Evolutionary conservation across 768 basidiomycete genomes (phyloP), one percentile per base, ranked within the genome.

Genomic region (Russula abietina): DNA sequence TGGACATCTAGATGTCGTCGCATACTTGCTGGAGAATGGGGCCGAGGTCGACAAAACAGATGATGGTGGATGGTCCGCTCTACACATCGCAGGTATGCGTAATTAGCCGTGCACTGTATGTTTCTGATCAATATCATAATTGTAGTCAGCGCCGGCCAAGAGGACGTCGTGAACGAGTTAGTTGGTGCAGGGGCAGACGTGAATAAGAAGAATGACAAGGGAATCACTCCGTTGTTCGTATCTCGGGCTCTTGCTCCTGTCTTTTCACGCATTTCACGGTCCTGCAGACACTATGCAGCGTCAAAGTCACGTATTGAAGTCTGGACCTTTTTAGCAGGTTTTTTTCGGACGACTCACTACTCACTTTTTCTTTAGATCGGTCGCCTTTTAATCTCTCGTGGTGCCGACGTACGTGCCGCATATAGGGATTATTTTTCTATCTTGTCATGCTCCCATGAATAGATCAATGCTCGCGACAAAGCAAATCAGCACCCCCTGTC

Each of bases 401-500:
- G 94, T 61, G 95, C 95, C 66, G 93, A 97, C 72, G 95, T 95
- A 76, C 70, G 93, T 82, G 12, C 66, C 56, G 57, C 71, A 66
- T 43, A 9, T 11, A 17, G 36, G 5, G 24, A n/a, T 16, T 72
- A 69, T 62, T 64, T 70, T 73, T 71, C 55, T 9, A 70, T 73
- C 68, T 73, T 70, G n/a, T 69, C 57, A n/a, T 69, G 59, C 71
- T 71, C 69, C 75, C 71, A 22, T 68, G 54, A 54, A 5, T 71
- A 99, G 92, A 90, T 96, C 76, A 99, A 98, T 71, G 89, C 89
- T 49, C 89, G 84, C 75, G 96, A 99, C 79, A 87, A 86, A 68
- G 93, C 95, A 48, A 93, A 89, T 72, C 97, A 99, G 76, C 78
- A 86, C 50, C 93, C 97, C 59, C 80, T 99, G 87, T 93, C 70